Percentiles rank a stretch among this genome's conserved stretches.
phyloP scores from a whole-genome alignment of 1,284 basidiomycete species.

The Leccinum olivaceoglutinosum region DNA sequence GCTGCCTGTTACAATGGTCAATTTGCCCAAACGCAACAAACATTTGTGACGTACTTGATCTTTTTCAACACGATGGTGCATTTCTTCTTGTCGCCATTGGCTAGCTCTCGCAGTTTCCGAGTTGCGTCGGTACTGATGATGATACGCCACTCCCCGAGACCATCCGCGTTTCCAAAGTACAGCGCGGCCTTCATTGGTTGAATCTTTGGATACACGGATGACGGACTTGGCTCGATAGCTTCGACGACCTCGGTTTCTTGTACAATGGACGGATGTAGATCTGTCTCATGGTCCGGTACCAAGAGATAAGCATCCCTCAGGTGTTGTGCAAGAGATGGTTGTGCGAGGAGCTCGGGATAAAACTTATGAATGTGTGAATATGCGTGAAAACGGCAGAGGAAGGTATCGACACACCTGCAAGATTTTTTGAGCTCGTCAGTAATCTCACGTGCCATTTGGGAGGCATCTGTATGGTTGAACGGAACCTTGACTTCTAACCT shows the following conservation, averaged over 20 bases:
- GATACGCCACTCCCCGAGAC: conserved; percentile 51
- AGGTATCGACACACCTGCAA: conserved; percentile 25
- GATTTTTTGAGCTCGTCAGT: conserved; percentile 24
- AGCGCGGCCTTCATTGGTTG: conserved; percentile 46
- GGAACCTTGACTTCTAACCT: conserved; percentile 26
- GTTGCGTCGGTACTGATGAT: conserved; percentile 43
- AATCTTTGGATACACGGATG: conserved; percentile 37
- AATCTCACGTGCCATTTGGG: conserved; percentile 7
- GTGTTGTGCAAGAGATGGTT: conserved; percentile 13
- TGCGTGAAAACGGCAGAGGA: not conserved
- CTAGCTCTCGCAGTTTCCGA: conserved; percentile 37
- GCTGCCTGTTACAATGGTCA: conserved; percentile 37
- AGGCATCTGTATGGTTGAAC: conserved; percentile 18
- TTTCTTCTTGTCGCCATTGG: conserved; percentile 35
- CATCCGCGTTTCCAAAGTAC: conserved; percentile 46
- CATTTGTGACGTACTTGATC: conserved; percentile 40
- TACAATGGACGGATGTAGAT: not conserved
- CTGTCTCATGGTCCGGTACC: not conserved
- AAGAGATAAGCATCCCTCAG: conserved; percentile 16
- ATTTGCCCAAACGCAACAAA: not conserved
- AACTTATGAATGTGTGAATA: conserved; percentile 15
- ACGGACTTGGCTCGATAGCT: conserved; percentile 2
- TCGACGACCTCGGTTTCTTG: not conserved
- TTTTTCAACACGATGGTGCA: conserved; percentile 53
- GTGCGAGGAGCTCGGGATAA: conserved; percentile 19